These are phyloP conservation scores for Spencermartinsiella europaea DNA, from an alignment of 805 yeast species.

Conservation along the genomic window DNA sequence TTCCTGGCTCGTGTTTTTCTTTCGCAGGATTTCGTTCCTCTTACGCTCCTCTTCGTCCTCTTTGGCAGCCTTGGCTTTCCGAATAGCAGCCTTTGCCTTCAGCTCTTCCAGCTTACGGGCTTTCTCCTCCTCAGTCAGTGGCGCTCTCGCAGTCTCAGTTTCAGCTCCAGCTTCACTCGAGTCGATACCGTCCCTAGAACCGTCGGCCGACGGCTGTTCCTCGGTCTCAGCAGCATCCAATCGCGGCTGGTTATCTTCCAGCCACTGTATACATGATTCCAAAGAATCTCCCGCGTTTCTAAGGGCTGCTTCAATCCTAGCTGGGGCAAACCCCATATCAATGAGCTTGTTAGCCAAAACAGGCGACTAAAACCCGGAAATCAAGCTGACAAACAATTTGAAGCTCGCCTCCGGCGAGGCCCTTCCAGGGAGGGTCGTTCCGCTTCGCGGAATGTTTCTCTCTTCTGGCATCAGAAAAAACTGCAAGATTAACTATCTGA, in stretches of 20 bases:
- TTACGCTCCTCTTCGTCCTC: constrained; percentile 25
- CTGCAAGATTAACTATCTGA: no score
- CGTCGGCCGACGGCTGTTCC: constrained; percentile 2
- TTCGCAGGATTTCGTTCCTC: constrained; percentile 27
- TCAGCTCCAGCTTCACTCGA: constrained; percentile 5
- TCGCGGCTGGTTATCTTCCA: constrained; percentile 25
- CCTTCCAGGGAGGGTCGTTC: no score
- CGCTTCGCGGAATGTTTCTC: no score
- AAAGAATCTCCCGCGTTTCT: constrained; percentile 20
- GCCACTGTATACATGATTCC: constrained; percentile 32
- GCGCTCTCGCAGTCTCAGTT: background rate
- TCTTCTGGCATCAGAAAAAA: no score
- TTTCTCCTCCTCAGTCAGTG: constrained; percentile 28
- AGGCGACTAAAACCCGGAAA: no score
- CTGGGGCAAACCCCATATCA: constrained; percentile 32
- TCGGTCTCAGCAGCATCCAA: constrained; percentile 20
- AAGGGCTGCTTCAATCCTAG: constrained; percentile 29
- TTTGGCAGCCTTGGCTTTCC: constrained; percentile 30
- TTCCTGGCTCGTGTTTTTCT: constrained; percentile 28
- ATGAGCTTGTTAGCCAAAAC: constrained; percentile 17
- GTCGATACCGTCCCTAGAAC: constrained; percentile 1
- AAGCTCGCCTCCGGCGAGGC: no score
- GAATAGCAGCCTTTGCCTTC: constrained; percentile 27
- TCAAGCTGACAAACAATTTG: no score
- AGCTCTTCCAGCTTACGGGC: constrained; percentile 28